Conservation (phyloP, 2,329 filamentous ascomycete species). For the Cephalotrichum gorgonifer region DNA sequence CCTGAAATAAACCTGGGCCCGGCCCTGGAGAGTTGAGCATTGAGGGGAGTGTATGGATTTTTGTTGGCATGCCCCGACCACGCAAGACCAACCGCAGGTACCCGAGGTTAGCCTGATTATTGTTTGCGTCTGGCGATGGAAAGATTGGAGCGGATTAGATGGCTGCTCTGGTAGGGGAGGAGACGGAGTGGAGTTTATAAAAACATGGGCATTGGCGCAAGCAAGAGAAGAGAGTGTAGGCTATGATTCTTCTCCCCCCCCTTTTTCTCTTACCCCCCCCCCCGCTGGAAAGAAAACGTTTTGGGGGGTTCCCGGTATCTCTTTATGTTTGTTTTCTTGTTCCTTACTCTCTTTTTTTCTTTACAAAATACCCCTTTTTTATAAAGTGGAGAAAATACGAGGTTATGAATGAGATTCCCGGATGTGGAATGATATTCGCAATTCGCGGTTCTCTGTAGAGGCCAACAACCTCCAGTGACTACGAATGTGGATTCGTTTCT, state of each 20-base stretch:
- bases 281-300: neutral
- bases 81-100: too few relatives aligned
- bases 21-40: too few relatives aligned
- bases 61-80: too few relatives aligned
- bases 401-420: neutral
- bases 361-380: constrained; percentile 1
- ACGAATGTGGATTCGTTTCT: too few relatives aligned
- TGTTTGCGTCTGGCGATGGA: neutral
- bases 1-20: constrained; percentile 21
- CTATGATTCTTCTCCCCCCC: neutral
- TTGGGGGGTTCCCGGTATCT: neutral
- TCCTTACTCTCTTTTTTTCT: neutral
- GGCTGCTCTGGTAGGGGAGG: neutral
- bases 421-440: neutral
- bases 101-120: too few relatives aligned
- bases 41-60: too few relatives aligned
- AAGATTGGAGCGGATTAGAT: neutral
- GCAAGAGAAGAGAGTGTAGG: constrained; percentile 1
- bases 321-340: neutral
- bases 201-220: neutral
- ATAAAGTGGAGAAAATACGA: neutral
- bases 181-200: neutral
- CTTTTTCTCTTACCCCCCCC: neutral
- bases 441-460: neutral
- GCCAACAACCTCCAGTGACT: too few relatives aligned